Evolutionary conservation across 345 rosid species (phyloP).

Genomic region (Adansonia digitata): DNA sequence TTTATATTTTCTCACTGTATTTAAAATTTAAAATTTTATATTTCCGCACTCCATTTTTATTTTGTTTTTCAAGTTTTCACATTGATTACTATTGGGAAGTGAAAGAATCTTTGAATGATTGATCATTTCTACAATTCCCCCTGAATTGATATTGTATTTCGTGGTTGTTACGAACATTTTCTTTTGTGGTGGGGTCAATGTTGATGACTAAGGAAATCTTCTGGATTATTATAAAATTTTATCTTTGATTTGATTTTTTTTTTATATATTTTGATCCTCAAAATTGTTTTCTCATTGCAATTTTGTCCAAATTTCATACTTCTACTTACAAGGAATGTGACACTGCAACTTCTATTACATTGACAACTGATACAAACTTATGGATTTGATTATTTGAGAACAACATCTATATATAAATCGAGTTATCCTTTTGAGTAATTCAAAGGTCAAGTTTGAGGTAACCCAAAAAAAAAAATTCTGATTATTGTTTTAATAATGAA

Average conservation of each 20-base stretch:
- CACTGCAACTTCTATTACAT: constrained; percentile 2
- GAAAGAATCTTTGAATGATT: constrained; percentile 6
- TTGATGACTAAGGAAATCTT: background rate
- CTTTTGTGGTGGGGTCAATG: background rate
- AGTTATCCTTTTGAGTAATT: too few species aligned
- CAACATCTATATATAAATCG: background rate
- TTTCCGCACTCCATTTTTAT: too few species aligned
- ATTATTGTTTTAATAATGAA: too few species aligned
- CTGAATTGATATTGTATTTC: background rate
- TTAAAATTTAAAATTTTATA: too few species aligned
- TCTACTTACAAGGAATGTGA: background rate
- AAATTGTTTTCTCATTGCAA: background rate
- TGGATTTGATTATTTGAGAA: background rate
- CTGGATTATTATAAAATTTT: background rate
- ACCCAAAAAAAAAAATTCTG: too few species aligned
- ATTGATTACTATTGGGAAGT: background rate
- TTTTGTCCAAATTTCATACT: constrained; percentile 1
- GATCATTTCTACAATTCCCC: constrained; percentile 3
- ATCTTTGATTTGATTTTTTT: background rate
- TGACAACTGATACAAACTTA: background rate
- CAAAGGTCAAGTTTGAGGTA: too few species aligned
- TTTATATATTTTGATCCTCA: constrained; percentile 4
- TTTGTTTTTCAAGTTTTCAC: too few species aligned
- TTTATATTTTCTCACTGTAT: too few species aligned
- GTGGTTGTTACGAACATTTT: constrained; percentile 5